Conservation (phyloP, 345 rosid genomes). For the Schrenkiella parvula region DNA sequence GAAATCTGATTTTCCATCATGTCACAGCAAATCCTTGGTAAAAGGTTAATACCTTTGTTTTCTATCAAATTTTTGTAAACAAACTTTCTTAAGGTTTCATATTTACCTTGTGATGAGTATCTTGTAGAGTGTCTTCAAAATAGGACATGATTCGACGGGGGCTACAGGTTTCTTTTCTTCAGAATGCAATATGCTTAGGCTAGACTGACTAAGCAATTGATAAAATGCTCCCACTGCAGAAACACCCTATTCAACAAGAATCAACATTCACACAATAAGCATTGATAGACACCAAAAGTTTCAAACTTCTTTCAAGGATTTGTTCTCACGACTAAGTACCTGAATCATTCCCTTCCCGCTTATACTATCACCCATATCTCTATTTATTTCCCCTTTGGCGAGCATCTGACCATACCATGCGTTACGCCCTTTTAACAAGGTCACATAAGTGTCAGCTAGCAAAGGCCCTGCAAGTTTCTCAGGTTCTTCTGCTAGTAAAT, state of each 20-base stretch:
- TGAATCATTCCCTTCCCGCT: slow-evolving; percentile 99
- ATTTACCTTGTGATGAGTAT: slow-evolving; percentile 75
- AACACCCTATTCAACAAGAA: slow-evolving; percentile 57
- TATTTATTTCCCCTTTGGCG: slow-evolving; percentile 69
- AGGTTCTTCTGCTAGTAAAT: slow-evolving; percentile 88
- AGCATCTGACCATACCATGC: slow-evolving; percentile 98
- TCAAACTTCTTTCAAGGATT: not conserved
- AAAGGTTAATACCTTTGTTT: not conserved
- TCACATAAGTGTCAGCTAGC: slow-evolving; percentile 93
- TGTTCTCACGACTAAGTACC: slow-evolving; percentile 40
- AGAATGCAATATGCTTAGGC: slow-evolving; percentile 66
- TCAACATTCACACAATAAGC: slow-evolving; percentile 3
- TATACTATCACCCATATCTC: slow-evolving; percentile 95
- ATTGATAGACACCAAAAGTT: not conserved
- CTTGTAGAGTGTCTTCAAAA: slow-evolving; percentile 73
- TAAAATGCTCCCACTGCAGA: slow-evolving; percentile 95
- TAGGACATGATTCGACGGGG: slow-evolving; percentile 89
- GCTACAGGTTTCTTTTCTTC: slow-evolving; percentile 80
- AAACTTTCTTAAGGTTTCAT: not conserved
- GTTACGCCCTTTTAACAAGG: slow-evolving; percentile 88
- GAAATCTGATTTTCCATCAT: not conserved
- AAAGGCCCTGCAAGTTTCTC: slow-evolving; percentile 97
- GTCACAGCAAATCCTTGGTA: not conserved
- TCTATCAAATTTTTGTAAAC: not conserved
- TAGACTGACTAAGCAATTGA: slow-evolving; percentile 72